Evolutionary conservation across 2,329 filamentous ascomycete genomes (phyloP), one percentile per base, ranked within the genome.

Genomic region (Mycosphaerella arachidis): DNA sequence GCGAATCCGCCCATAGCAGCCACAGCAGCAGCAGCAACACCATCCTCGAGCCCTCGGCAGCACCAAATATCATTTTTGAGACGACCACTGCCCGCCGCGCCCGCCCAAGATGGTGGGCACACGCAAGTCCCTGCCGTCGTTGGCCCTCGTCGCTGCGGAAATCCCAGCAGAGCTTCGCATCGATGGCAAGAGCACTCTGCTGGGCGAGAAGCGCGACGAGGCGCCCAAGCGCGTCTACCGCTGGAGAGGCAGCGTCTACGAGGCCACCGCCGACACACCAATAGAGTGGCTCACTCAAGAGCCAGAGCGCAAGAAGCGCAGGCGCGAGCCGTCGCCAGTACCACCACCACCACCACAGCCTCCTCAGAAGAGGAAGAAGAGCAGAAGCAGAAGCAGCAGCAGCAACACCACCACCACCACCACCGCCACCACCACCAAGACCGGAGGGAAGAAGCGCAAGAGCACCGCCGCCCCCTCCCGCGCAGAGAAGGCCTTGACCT

Each of bases 231-330:
- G 48, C 16, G 55, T 58, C 1, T 66, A 66, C 52, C 45, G 56
- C 45, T 66, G 64, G 64, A 53, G 58, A n/a, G 64, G 64, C 51
- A 54, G 54, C 13, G 58, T 54, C 24, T 66, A 66, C 46, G 60
- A 48, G 30, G 61, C 64, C 33, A 62, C 63, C 33, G 57, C 56
- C 40, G 59, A 66, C 50, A 66, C 64, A 10, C 64, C 64, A 4
- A 51, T 57, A 30, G 64, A 64, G 53, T 66, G 64, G 64, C 63
- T 66, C 40, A 57, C 63, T 8, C 48, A 56, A 8, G 58, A 66
- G n/a, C 51, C 62, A 20, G 53, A 50, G 12, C 51, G 50, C 2
- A 33, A 56, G 31, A 57, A 57, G 48, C 56, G 50, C 57, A 60
- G 53, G 57, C 31, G 45, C 13, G 16, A 13, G 13, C 40, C 40